Evolutionary conservation across 495 filamentous ascomycete genomes (phyloP), one percentile per base, ranked within the genome.

Genomic region (Tuber umbilicatum): DNA sequence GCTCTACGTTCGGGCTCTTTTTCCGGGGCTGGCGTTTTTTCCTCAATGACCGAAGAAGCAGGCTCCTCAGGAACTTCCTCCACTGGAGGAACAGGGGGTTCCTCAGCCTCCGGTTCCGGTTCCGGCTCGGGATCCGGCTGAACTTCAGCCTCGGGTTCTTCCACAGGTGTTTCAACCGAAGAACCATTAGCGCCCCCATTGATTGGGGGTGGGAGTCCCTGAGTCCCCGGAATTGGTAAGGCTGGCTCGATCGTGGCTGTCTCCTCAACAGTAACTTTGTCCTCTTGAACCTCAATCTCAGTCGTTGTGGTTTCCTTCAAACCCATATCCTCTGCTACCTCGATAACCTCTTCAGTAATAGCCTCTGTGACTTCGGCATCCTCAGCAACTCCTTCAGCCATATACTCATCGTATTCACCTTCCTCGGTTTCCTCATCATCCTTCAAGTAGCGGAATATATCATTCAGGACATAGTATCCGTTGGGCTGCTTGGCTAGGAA

Each of bases 391-490:
- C 83, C 78, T 43, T 81, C 82, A 73, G 83, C 81, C n/a, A 73
- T 74, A 41, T 83, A 73, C 70, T 86, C 87, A 69, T 86, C 86
- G 68, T 86, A 85, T 72, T 91, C 89, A 73, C 87, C 86, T 75
- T 95, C 92, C 73, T 97, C 94, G 50, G 73, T 74, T 41, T 82
- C 81, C 47, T 91, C 89, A 73, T 92, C 91, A 64, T 93, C 91
- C 40, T 90, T 88, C 74, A 99, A 88, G 84, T 94, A 98, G 68
- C 95, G 88, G 85, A 99, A 93, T 83, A 99, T 97, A 76, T 99
- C 95, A 82, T 99, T 99, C 75, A 98, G 88, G 5, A 99, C 95
- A 79, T 97, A 99, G 86, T 98, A 99, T 70, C 95, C 95, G 68
- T 94, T 97, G 40, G 93, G 93, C 85, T 99, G 95, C 83, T 94